Base-by-base conservation (phyloP, 352 stramenopile species). In the Phytophthora fragariaefolia region DNA sequence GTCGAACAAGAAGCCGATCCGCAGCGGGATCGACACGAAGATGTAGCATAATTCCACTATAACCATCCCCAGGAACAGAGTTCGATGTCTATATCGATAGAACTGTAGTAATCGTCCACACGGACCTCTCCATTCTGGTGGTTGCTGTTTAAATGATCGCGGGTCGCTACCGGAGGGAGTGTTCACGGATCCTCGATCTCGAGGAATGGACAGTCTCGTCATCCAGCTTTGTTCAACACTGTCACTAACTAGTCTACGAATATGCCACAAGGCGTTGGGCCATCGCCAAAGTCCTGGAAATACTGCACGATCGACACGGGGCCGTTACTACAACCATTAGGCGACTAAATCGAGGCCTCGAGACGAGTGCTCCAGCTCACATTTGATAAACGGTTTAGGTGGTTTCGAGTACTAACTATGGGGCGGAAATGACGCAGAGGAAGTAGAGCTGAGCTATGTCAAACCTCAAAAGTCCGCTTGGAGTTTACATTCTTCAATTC, bases 1-100 rank as follows among this genome's bases (percentile, higher is more conserved):
- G 58, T 91, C 81, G 45, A 85, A 92, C 52, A 87, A 67, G 52
- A 95, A 89, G 23, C 84, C 86, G 40, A 95, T 73, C 0, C 84
- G 83, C 7, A 92, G 69, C 15, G 83, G 84, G 4, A 93, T 58
- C 13, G 74, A 91, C 22, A 83, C 17, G 32, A 88, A 70, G 18
- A 83, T 59, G 70, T 93, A 93, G 20, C 84, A 30, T 50, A 82
- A 61, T 52, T 79, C 72, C 18, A 52, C 38, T 8, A 76, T 48
- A 13, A 76, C 48, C 54, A 79, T 58, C 26, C 63, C 51, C 13
- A 76, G 34, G 42, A 79, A 79, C 34, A 76, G 45, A 5, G 34
- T 46, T 10, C 72, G 72, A 15, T 49, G 60, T 36, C 43, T 59
- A 10, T 50, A 62, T 23, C 50, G 46, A 34, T 58, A 90, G 24